These are phyloP conservation scores for Epipyxis sp. DNA, from an alignment of 108 stramenopile species.

Conservation along the genomic window DNA sequence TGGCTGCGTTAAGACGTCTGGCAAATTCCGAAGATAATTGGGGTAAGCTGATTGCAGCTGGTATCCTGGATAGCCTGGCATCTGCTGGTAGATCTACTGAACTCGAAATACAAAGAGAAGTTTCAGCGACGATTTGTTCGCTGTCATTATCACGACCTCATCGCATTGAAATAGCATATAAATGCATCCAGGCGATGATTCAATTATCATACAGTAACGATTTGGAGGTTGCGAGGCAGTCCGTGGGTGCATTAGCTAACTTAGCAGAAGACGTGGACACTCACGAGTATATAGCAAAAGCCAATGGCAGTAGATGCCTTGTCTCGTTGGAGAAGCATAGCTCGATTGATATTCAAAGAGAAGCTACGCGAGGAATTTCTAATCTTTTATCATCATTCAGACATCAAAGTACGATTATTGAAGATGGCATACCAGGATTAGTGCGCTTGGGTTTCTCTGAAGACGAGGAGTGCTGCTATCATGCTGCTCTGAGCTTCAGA, in stretches of 20 bases:
- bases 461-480: slow-evolving; percentile 68
- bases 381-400: slow-evolving; percentile 66
- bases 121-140: slow-evolving; percentile 66
- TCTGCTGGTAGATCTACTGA: slow-evolving; percentile 49
- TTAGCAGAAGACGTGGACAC: slow-evolving; percentile 70
- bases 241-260: slow-evolving; percentile 68
- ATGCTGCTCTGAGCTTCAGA: slow-evolving; percentile 66
- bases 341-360: slow-evolving; percentile 64
- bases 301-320: slow-evolving; percentile 52
- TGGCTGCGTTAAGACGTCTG: slow-evolving; percentile 66
- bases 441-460: slow-evolving; percentile 53
- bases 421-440: slow-evolving; percentile 60
- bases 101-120: slow-evolving; percentile 67
- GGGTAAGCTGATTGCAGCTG: slow-evolving; percentile 46
- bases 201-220: slow-evolving; percentile 13
- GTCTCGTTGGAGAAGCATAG: slow-evolving; percentile 56
- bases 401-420: slow-evolving; percentile 60
- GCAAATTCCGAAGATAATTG: slow-evolving; percentile 61
- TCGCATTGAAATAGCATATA: slow-evolving; percentile 58
- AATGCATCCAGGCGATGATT: slow-evolving; percentile 56
- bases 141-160: slow-evolving; percentile 56
- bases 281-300: slow-evolving; percentile 53
- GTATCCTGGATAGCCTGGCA: slow-evolving; percentile 55
- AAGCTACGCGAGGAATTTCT: slow-evolving; percentile 67
- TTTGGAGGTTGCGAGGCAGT: slow-evolving; percentile 49